Evolutionary conservation across 2,329 filamentous ascomycete genomes (phyloP).

Genomic region (Blastomyces percursus): DNA sequence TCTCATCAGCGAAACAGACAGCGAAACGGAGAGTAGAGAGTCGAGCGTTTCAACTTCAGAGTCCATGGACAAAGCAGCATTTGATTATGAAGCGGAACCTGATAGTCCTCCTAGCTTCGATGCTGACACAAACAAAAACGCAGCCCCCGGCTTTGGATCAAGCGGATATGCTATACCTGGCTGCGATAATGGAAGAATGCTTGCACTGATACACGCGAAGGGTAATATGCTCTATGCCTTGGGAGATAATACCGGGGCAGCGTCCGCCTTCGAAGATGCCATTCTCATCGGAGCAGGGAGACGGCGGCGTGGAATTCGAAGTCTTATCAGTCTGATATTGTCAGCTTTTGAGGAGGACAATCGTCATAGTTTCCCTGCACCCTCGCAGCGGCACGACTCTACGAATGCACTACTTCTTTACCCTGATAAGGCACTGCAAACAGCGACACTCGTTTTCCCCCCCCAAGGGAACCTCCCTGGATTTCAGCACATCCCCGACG

Average conservation of each 20-base stretch:
- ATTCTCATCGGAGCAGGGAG: slow-evolving; percentile 77
- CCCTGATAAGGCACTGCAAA: slow-evolving; percentile 72
- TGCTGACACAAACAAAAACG: slow-evolving; percentile 21
- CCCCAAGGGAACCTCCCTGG: slow-evolving; percentile 68
- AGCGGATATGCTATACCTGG: slow-evolving; percentile 79
- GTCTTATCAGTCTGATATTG: slow-evolving; percentile 69
- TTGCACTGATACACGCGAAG: slow-evolving; percentile 91
- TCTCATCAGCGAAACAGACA: slow-evolving; percentile 49
- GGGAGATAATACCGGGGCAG: slow-evolving; percentile 69
- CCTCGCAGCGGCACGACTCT: slow-evolving; percentile 24
- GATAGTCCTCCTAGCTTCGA: slow-evolving; percentile 20
- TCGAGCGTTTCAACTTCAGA: slow-evolving; percentile 42
- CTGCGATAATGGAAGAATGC: slow-evolving; percentile 79
- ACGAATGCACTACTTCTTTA: slow-evolving; percentile 63
- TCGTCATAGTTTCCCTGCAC: slow-evolving; percentile 27
- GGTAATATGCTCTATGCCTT: slow-evolving; percentile 95
- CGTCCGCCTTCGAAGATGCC: slow-evolving; percentile 86
- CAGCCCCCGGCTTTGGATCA: slow-evolving; percentile 52
- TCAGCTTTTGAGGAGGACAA: slow-evolving; percentile 48
- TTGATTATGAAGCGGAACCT: slow-evolving; percentile 45
- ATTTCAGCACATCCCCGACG: slow-evolving; percentile 59
- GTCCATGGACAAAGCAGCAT: slow-evolving; percentile 45
- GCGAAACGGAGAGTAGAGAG: slow-evolving; percentile 44
- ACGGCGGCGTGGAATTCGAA: slow-evolving; percentile 57
- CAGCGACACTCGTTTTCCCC: slow-evolving; percentile 72